A percentile compares a stretch with the other conserved stretches of the same genome.
phyloP scores from a whole-genome alignment of 345 rosid species.

The Sisymbrium altissimum region DNA sequence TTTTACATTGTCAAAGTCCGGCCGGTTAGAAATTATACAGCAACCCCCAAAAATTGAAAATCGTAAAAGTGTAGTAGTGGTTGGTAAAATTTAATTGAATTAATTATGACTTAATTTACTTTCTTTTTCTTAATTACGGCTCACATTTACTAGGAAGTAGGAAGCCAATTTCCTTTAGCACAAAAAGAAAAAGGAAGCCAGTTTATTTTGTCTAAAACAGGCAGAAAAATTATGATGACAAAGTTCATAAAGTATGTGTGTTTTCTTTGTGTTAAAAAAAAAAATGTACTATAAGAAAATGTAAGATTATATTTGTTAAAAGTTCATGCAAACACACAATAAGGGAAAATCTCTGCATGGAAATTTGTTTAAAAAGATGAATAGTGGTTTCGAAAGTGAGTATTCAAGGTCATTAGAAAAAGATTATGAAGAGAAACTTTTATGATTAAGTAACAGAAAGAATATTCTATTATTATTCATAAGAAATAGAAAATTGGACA shows the following conservation, averaged over 20 bases:
- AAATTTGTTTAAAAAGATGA: no score
- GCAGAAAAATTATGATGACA: no score
- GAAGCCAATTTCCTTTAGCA: background rate
- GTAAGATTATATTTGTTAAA: no score
- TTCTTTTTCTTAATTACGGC: background rate
- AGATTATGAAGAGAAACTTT: background rate
- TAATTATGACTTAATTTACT: background rate
- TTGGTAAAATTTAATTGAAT: constrained; percentile 10
- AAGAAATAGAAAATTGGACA: background rate
- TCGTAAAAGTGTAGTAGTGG: background rate
- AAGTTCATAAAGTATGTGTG: no score
- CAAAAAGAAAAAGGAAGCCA: no score
- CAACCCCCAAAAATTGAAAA: background rate
- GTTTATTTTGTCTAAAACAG: no score
- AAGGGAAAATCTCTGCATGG: no score
- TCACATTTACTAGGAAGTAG: background rate
- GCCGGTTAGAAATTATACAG: background rate
- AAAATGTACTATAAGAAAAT: no score
- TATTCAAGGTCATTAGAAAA: background rate
- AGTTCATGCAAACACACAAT: no score
- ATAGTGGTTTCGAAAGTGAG: no score
- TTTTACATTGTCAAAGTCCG: constrained; percentile 4
- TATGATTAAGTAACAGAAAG: no score
- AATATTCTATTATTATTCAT: background rate
- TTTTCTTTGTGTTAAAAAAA: no score